phyloP scores from a whole-genome alignment of 768 basidiomycete genomes.

The Boletus vermiculosoides region DNA sequence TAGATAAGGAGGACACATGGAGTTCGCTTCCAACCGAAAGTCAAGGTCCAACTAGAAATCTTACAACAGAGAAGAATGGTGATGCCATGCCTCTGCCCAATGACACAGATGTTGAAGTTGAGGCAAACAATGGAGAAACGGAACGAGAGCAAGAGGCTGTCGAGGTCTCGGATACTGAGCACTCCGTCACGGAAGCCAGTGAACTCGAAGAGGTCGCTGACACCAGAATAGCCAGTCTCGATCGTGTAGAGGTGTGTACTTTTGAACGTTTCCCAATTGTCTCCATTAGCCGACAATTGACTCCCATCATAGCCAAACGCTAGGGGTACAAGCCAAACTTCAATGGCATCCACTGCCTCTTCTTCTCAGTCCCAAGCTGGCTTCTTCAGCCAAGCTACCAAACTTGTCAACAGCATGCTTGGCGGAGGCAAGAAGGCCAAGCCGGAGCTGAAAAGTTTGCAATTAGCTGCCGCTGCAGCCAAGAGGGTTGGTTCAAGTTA shows the following conservation, averaged over 20 bases:
- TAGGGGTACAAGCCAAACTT: slow-evolving; percentile 55
- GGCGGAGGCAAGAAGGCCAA: slow-evolving; percentile 71
- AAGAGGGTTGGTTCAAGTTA: slow-evolving; percentile 67
- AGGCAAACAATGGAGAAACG: slow-evolving; percentile 8
- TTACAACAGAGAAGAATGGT: slow-evolving; percentile 14
- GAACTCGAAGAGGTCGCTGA: slow-evolving; percentile 43
- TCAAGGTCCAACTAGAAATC: slow-evolving; percentile 36
- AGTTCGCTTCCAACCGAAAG: slow-evolving; percentile 65
- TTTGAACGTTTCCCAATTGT: slow-evolving; percentile 2
- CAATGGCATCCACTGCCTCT: slow-evolving; percentile 44
- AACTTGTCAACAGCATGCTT: slow-evolving; percentile 63
- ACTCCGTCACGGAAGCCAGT: slow-evolving; percentile 28
- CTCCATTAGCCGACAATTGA: slow-evolving; percentile 7
- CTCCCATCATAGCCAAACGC: slow-evolving; percentile 12
- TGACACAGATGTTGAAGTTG: slow-evolving; percentile 14
- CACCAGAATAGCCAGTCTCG: slow-evolving; percentile 37
- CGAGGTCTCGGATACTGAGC: slow-evolving; percentile 39
- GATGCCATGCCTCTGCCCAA: neutral
- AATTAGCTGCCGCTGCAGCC: slow-evolving; percentile 77
- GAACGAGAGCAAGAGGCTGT: slow-evolving; percentile 17
- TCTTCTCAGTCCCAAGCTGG: slow-evolving; percentile 49
- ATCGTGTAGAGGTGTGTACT: slow-evolving; percentile 42
- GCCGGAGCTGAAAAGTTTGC: slow-evolving; percentile 76
- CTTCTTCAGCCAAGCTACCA: slow-evolving; percentile 69
- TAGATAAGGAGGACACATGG: slow-evolving; percentile 76